Base-by-base conservation (phyloP, 805 yeast genomes). In the Saturnispora saitoi region DNA sequence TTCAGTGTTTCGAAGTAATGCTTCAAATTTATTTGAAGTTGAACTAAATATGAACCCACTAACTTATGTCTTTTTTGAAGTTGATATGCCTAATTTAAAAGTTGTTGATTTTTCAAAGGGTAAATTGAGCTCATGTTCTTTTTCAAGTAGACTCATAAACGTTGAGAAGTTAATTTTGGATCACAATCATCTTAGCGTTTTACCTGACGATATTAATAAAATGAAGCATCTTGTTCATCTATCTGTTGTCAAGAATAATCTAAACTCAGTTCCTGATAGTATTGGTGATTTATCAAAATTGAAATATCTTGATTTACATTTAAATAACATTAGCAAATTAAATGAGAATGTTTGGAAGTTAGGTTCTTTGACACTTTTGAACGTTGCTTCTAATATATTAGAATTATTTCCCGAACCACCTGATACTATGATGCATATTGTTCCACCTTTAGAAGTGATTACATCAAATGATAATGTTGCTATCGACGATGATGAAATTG, bases 41-140 rank as follows among this genome's bases (percentile, higher is more conserved):
- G 85, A 83, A 58, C 70, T 89, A 43, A 89, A 85, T 60, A 77
- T 84, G 60, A 90, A 89, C 62, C 97, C 96, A 4, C 77, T 89
- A 48, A 88, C 96, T 0, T 73, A 77, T 49, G 73, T 86, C 53
- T 70, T 70, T 28, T 75, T 81, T 52, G 77, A 76, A 31, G 63
- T 72, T 20, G 62, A 68, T 15, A 76, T 86, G 62, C 70, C 72
- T 10, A 73, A 77, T 52, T 70, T 89, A 62, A 81, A 88, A 2
- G 78, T 80, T 15, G 70, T 93, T 43, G 88, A 88, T 52, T 68
- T 93, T 47, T 78, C 86, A 9, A 85, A 84, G 58, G 96, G 96
- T 1, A 88, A 86, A 57, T 68, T 93, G 43, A 78, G 96, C 0
- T 72, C 86, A 6, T 69, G 93, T 28, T 83, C 90, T 0, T 77